Base-by-base conservation (phyloP, 2,329 filamentous ascomycete species). In the Penicillium griseofulvum region DNA sequence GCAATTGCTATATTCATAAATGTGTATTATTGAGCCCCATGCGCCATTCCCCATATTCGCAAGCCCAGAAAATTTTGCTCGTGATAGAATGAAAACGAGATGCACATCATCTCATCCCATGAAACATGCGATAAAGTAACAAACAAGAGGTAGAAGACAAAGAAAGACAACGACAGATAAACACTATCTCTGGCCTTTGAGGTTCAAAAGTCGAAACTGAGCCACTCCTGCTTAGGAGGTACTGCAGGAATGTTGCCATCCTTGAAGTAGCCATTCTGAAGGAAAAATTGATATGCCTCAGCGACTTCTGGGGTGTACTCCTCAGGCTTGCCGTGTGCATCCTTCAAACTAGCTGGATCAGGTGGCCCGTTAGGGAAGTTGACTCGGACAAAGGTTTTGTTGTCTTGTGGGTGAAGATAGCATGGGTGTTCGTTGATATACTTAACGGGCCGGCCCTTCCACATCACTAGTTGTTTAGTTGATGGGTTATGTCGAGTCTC, bases 201-300 rank as follows among this genome's bases (percentile, higher is more conserved):
- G 24, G 19, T 36, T 59, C 72, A 92, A 65, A 93, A 86, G 68
- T 90, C 84, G 83, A 88, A 93, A 28, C 77, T 73, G 61, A 85
- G 86, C 79, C 86, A 93, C 67, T 93, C 90, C 58, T 85, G 80
- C 72, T 86, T 87, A 0, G 92, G 92, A 19, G 92, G 90, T 43
- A 91, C 76, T 63, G 88, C 81, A 0, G 92, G 92, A 76, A 96
- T 88, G 7, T 86, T 65, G 0, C 87, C 87, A 34, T 85, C 84
- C 39, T 82, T 80, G 71, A 96, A 96, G 31, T 71, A 73, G 0
- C 90, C 90, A 19, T 83, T 83, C 59, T 84, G 78, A 43, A 81
- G 77, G 68, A 91, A 86, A 42, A 81, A 78, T 55, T 78, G 76
- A 75, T 92, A 96, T 43, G 84, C 81, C 36, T 78, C 79, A 66